Percentiles rank a stretch among this genome's conserved stretches.
phyloP scores from a whole-genome alignment of 2,329 filamentous ascomycete genomes.

The Pseudopithomyces chartarum region DNA sequence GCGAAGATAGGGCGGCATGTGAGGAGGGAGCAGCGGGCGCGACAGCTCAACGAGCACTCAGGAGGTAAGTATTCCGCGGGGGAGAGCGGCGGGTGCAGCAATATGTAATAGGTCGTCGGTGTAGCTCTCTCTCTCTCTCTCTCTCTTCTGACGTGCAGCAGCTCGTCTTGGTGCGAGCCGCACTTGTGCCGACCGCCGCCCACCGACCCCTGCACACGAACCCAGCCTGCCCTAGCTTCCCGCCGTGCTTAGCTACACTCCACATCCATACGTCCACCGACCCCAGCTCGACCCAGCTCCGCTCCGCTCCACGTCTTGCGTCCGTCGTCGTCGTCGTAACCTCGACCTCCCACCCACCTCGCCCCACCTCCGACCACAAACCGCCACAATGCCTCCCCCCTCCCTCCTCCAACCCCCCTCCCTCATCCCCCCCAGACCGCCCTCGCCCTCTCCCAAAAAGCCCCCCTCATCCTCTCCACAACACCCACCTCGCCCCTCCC shows the following conservation, averaged over 20 bases:
- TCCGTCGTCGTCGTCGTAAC: too few species aligned
- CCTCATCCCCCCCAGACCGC: conserved; percentile 46
- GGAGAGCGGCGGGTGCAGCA: too few species aligned
- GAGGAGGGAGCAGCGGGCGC: neutral
- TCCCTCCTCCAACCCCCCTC: conserved; percentile 50
- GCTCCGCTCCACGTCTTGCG: neutral
- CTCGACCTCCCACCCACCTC: neutral
- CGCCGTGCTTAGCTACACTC: neutral
- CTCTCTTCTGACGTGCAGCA: conserved; percentile 17
- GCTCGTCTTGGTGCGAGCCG: conserved; percentile 8
- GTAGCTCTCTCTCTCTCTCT: too few species aligned
- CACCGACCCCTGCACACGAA: conserved; percentile 7
- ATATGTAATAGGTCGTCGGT: too few species aligned
- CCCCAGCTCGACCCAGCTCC: too few species aligned
- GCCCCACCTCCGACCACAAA: neutral
- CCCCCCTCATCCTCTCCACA: conserved; percentile 45
- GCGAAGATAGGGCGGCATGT: conserved; percentile 26
- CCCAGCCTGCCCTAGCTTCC: conserved; percentile 6
- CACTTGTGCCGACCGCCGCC: conserved; percentile 23
- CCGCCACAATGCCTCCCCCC: conserved; percentile 29
- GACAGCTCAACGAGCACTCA: neutral
- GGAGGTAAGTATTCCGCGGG: too few species aligned
- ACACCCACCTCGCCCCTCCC: conserved; percentile 49
- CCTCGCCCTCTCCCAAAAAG: conserved; percentile 55
- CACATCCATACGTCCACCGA: neutral